phyloP scores from a whole-genome alignment of 495 filamentous ascomycete genomes.

The Parathielavia appendiculata region DNA sequence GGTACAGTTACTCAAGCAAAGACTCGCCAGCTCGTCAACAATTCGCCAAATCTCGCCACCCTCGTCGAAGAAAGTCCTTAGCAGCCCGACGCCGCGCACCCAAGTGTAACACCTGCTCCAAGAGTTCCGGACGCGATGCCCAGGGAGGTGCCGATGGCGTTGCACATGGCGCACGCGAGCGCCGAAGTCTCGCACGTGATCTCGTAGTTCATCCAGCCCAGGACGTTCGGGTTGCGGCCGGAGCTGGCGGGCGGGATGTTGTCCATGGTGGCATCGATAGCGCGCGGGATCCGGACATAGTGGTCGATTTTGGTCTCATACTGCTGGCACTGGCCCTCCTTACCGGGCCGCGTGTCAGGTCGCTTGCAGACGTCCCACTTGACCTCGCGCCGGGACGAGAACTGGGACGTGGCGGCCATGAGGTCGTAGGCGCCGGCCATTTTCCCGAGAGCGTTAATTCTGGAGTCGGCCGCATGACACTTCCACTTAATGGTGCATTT shows the following conservation, averaged over 20 bases:
- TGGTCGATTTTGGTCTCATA: not conserved
- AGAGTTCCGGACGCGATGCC: not conserved
- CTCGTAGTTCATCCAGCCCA: slow-evolving; percentile 1
- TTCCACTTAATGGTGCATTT: not conserved
- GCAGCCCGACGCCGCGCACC: not conserved
- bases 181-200: not conserved
- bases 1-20: no score
- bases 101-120: not conserved
- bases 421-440: not conserved
- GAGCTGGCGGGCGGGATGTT: not conserved
- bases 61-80: not conserved
- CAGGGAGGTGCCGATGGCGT: slow-evolving; percentile 1
- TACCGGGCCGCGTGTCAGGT: not conserved
- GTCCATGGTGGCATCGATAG: not conserved
- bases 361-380: not conserved
- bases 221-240: not conserved
- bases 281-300: not conserved
- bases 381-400: not conserved
- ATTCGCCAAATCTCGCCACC: no score
- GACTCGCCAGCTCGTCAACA: no score
- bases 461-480: not conserved
- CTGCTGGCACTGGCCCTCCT: slow-evolving; percentile 1
- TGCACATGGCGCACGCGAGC: not conserved
- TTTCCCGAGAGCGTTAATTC: not conserved
- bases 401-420: not conserved